These are phyloP conservation scores for Colletotrichum sp. DNA, from an alignment of 2,329 filamentous ascomycete species.

Conservation along the genomic window DNA sequence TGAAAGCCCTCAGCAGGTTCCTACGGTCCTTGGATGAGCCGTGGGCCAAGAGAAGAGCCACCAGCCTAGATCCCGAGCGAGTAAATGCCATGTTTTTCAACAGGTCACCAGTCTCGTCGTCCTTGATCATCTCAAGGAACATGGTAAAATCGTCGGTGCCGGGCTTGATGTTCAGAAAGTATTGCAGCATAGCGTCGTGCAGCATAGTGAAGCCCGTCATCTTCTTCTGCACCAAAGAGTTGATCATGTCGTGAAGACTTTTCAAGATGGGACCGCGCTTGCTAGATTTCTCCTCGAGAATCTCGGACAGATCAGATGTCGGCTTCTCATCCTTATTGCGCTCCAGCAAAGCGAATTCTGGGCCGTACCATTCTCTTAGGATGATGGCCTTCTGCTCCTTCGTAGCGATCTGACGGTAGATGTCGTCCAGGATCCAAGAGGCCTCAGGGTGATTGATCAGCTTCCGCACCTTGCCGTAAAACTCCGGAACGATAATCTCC, in stretches of 20 bases:
- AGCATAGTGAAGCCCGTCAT: constrained; percentile 97
- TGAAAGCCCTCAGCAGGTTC: constrained; percentile 84
- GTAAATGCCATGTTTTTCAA: constrained; percentile 97
- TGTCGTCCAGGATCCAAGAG: constrained; percentile 96
- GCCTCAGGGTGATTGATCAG: constrained; percentile 96
- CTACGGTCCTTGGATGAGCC: constrained; percentile 93
- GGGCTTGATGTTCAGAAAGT: constrained; percentile 80
- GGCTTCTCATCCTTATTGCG: constrained; percentile 55
- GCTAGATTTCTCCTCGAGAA: constrained; percentile 78
- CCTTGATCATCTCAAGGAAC: constrained; percentile 89
- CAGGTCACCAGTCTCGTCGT: constrained; percentile 87
- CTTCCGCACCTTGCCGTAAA: constrained; percentile 91
- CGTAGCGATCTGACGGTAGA: constrained; percentile 88
- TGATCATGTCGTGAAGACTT: constrained; percentile 84
- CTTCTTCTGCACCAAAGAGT: constrained; percentile 93
- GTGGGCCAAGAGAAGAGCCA: constrained; percentile 81
- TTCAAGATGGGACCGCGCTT: constrained; percentile 89
- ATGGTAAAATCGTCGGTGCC: constrained; percentile 84
- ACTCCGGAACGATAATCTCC: constrained; percentile 89
- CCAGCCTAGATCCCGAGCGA: constrained; percentile 81
- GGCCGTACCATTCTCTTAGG: constrained; percentile 93
- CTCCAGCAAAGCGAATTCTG: constrained; percentile 87
- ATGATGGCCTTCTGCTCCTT: constrained; percentile 84
- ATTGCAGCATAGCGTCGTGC: constrained; percentile 97
- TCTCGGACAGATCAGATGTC: constrained; percentile 72